Evolutionary conservation across 2,329 filamentous ascomycete species (phyloP), one percentile per base, ranked within the genome.

Genomic region (Pseudocercospora ulei): DNA sequence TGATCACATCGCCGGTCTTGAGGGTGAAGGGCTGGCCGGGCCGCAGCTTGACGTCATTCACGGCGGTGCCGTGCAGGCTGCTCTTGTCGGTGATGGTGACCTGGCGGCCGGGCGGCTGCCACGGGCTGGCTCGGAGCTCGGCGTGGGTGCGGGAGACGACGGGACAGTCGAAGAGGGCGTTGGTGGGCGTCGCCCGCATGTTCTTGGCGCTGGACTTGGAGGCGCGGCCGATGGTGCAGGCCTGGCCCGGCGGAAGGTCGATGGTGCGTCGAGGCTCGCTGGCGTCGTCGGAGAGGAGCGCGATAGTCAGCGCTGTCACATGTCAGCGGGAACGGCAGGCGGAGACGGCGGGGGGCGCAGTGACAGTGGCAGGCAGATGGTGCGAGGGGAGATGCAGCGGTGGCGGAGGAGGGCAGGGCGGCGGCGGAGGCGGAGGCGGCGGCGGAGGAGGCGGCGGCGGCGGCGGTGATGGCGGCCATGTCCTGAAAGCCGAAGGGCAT

Each of bases 141-240:
- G 59, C 60, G 45, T 62, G 60, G 19, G 45, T 35, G 25, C 59
- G 55, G 28, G 58, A 61, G 29, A 62, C 49, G 43, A 62, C 58
- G 3, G 57, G 53, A 39, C 56, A 60, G 39, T 58, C 55, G 50
- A 60, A 61, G 13, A 59, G 50, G 16, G 54, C 55, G 52, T 62
- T 62, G 44, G 50, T 40, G 6, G 31, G 4, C 5, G 36, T 20
- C 2, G 55, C 43, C 2, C 31, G 30, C 23, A 56, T 49, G 23
- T 55, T 52, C 52, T 65, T 65, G 49, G 49, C 29, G 4, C 54
- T 45, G 38, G 59, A 63, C 37, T 54, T 60, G 7, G 66, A 69
- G 1, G 65, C 58, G 14, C 66, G 65, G 20, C 65, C 65, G 46
- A 69, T 59, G 13, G 50, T 50, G 18, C 65, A 48, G 6, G 47